phyloP scores from a whole-genome alignment of 495 filamentous ascomycete genomes.

The Parathielavia hyrcaniae region DNA sequence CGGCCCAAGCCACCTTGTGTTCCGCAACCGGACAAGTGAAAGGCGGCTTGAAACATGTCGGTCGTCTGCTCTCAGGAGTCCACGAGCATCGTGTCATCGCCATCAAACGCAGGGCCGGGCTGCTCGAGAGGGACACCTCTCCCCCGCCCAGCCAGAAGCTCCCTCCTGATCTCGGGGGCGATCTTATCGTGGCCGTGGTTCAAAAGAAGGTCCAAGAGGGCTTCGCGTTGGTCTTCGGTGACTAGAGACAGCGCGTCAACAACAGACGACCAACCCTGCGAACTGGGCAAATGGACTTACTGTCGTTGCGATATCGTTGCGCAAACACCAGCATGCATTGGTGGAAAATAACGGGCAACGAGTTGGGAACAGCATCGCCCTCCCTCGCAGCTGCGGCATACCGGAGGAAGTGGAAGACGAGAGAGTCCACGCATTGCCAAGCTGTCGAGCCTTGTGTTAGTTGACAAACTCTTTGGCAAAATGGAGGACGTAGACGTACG shows the following conservation, averaged over 20 bases:
- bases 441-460: slow-evolving; percentile 19
- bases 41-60: neutral
- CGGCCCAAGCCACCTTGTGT: neutral
- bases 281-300: slow-evolving; percentile 42
- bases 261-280: neutral
- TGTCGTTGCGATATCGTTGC: slow-evolving; percentile 78
- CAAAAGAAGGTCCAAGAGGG: slow-evolving; percentile 80
- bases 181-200: slow-evolving; percentile 82
- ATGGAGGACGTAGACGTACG: slow-evolving; percentile 38
- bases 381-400: slow-evolving; percentile 53
- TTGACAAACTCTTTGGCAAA: neutral
- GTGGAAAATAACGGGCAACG: slow-evolving; percentile 74
- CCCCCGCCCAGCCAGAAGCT: slow-evolving; percentile 82
- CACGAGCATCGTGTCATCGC: slow-evolving; percentile 89
- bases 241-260: slow-evolving; percentile 13
- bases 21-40: neutral
- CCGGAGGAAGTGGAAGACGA: slow-evolving; percentile 93
- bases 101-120: slow-evolving; percentile 45
- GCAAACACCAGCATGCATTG: slow-evolving; percentile 81
- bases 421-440: slow-evolving; percentile 85
- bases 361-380: slow-evolving; percentile 16
- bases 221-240: slow-evolving; percentile 72
- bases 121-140: slow-evolving; percentile 66
- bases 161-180: slow-evolving; percentile 84
- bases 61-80: slow-evolving; percentile 33